Conservation (phyloP, 2,329 filamentous ascomycete genomes). For the Fusarium tanahbumbuense region DNA sequence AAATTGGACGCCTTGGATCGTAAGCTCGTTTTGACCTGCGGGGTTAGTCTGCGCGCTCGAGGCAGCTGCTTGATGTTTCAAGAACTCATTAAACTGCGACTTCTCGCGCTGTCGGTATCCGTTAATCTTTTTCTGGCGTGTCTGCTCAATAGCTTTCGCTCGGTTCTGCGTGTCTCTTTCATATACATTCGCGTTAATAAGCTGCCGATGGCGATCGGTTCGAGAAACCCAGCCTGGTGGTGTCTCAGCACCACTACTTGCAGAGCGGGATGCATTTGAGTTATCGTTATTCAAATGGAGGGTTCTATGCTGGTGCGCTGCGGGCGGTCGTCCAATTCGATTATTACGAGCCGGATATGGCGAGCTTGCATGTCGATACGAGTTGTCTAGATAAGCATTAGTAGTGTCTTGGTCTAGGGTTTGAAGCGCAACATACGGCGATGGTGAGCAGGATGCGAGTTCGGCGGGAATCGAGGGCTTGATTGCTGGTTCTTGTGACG, state of each 20-base stretch:
- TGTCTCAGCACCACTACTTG: constrained; percentile 51
- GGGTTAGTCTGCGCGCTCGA: constrained; percentile 39
- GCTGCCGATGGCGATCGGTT: constrained; percentile 80
- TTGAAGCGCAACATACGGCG: constrained; percentile 50
- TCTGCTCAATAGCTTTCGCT: constrained; percentile 77
- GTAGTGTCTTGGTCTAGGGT: neutral
- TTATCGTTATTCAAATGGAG: constrained; percentile 70
- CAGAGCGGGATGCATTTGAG: constrained; percentile 53
- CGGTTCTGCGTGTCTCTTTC: constrained; percentile 78
- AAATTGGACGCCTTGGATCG: constrained; percentile 79
- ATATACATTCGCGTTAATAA: constrained; percentile 84
- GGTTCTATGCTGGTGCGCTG: constrained; percentile 62
- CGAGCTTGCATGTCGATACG: constrained; percentile 48
- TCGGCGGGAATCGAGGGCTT: constrained; percentile 50
- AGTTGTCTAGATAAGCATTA: constrained; percentile 47
- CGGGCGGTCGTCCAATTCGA: constrained; percentile 52
- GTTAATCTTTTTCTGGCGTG: constrained; percentile 67
- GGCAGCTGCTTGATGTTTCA: constrained; percentile 46
- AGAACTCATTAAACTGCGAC: constrained; percentile 60
- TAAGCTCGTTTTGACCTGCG: constrained; percentile 68
- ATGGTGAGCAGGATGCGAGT: constrained; percentile 47
- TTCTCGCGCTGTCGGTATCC: constrained; percentile 69
- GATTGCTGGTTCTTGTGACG: constrained; percentile 76
- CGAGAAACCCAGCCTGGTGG: constrained; percentile 72
- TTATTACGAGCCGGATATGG: constrained; percentile 53